phyloP scores from a whole-genome alignment of 257 asterid genomes.

The Scutellaria baicalensis region DNA sequence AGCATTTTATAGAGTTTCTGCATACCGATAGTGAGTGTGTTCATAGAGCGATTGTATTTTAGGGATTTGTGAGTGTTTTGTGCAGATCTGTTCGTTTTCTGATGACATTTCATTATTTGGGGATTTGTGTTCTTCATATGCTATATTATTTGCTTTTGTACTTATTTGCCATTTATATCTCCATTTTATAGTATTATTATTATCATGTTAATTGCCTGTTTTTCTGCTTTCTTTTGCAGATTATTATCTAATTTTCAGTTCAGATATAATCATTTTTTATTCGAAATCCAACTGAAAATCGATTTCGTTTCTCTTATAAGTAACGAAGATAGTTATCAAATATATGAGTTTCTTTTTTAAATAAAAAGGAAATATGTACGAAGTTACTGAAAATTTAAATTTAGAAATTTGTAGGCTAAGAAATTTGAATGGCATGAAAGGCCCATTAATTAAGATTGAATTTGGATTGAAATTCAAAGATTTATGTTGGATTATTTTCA shows the following conservation, averaged over 20 bases:
- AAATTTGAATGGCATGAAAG: too few relatives aligned
- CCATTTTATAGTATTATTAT: not conserved
- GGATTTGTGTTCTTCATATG: slow-evolving; percentile 12
- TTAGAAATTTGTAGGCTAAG: too few relatives aligned
- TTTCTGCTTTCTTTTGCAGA: not conserved
- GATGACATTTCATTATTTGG: slow-evolving; percentile 3
- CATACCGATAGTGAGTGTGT: not conserved
- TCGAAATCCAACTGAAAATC: too few relatives aligned
- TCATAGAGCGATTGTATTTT: slow-evolving; percentile 8
- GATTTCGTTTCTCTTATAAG: too few relatives aligned
- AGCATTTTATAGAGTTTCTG: not conserved
- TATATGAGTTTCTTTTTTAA: too few relatives aligned
- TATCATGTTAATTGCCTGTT: not conserved
- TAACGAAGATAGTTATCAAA: too few relatives aligned
- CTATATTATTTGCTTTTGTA: slow-evolving; percentile 9
- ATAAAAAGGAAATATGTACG: too few relatives aligned
- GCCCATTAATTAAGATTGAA: not conserved
- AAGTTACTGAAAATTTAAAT: too few relatives aligned
- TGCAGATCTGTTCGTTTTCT: slow-evolving; percentile 21
- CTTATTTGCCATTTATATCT: not conserved
- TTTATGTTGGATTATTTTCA: not conserved
- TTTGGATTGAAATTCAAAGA: not conserved
- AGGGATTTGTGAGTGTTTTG: slow-evolving; percentile 20
- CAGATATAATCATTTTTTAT: too few relatives aligned
- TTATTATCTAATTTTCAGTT: not conserved